phyloP scores from a whole-genome alignment of 306 rosid genomes.

The Glycyrrhiza uralensis region DNA sequence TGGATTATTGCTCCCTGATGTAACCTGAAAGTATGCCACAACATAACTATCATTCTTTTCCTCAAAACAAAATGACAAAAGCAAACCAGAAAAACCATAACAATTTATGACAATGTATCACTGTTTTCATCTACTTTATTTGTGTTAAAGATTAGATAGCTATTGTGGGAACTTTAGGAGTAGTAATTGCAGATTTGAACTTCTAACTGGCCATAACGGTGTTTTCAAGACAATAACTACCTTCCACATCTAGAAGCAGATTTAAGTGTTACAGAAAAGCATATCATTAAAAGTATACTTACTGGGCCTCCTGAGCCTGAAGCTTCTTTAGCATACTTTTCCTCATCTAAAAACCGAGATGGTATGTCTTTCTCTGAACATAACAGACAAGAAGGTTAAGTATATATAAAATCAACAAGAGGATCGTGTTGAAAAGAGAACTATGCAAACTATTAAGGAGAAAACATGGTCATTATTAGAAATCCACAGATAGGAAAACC shows the following conservation, averaged over 20 bases:
- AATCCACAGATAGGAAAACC: slow-evolving; percentile 19
- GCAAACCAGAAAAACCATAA: background rate
- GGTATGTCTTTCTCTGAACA: slow-evolving; percentile 89
- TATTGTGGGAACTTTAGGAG: background rate
- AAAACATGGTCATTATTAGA: background rate
- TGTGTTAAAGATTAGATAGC: background rate
- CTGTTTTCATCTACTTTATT: background rate
- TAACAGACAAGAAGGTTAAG: slow-evolving; percentile 12
- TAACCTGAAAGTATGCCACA: slow-evolving; percentile 44
- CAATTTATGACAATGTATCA: background rate
- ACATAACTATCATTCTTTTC: background rate
- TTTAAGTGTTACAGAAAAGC: slow-evolving; percentile 5
- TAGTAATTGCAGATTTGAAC: background rate
- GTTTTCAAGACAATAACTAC: background rate
- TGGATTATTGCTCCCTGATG: slow-evolving; percentile 44
- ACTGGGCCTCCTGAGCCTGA: slow-evolving; percentile 72
- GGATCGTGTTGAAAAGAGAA: background rate
- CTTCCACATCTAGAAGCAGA: background rate
- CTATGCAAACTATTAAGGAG: background rate
- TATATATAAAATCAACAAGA: background rate
- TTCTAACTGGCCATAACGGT: background rate
- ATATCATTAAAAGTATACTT: slow-evolving; percentile 25
- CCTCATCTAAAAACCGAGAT: slow-evolving; percentile 61
- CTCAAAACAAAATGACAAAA: slow-evolving; percentile 7
- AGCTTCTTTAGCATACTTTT: slow-evolving; percentile 54